Base-by-base conservation (phyloP, 2,329 filamentous ascomycete species). In the Neodidymelliopsis sp. region DNA sequence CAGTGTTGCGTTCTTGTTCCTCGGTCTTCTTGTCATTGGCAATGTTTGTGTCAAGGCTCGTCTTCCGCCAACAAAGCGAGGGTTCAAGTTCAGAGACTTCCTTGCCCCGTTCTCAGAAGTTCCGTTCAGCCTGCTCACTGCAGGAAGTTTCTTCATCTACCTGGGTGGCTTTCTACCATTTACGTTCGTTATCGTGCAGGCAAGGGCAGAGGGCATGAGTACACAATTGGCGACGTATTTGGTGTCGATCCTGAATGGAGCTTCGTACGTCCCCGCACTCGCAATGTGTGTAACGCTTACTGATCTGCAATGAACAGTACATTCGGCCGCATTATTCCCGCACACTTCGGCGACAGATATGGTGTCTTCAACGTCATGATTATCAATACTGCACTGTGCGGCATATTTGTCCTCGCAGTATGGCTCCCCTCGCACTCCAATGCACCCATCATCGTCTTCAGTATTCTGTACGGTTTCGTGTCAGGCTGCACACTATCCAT, bases 401-500 rank as follows among this genome's bases (percentile, higher is more conserved):
- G 56, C 75, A 39, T 71, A 73, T n/a, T 59, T 70, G 3, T 59
- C 75, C 50, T 79, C 74, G 2, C 60, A 69, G 35, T 60, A 57
- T n/a, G 62, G 73, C 53, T 78, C 10, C 79, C 41, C 83, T 83
- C 4, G 67, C 49, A 45, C n/a, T 18, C 46, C 5, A 58, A 57
- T 6, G 74, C 66, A 25, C 57, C 67, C 0, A 58, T 70, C 33
- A 66, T 73, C 13, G 53, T 60, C 30, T 75, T 67, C 44, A 53
- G 66, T 4, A 67, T 66, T 0, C 71, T 74, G 39, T 67, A 55
- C 22, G 87, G 87, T 13, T 88, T 89, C 64, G 78, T 79, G 4
- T 86, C 84, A 0, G 87, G 87, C 13, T 82, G 83, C 2, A 86
- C 84, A 58, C 81, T 89, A 34, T 82, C 81, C 0, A 74, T 89